These are phyloP conservation scores for Teratosphaeria gauchensis DNA, from an alignment of 2,329 filamentous ascomycete genomes.

Conservation along the genomic window DNA sequence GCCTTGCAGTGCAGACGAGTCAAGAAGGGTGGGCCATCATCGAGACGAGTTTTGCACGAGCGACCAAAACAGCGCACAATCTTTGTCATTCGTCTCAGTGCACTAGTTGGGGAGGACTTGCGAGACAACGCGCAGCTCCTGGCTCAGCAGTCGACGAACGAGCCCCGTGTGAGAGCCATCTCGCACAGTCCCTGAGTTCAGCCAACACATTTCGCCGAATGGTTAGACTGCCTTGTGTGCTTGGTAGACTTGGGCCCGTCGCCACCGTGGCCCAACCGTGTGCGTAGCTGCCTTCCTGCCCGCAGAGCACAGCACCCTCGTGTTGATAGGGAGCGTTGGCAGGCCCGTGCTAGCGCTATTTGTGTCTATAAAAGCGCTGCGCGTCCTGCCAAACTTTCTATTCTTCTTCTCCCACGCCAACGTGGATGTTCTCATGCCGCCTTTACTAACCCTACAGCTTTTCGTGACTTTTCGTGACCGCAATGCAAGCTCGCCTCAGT, in stretches of 20 bases:
- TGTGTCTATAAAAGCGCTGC: background rate
- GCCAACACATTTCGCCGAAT: background rate
- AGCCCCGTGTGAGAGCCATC: background rate
- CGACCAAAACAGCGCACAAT: background rate
- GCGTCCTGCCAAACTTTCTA: background rate
- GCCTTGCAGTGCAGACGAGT: too few species aligned
- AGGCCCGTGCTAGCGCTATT: background rate
- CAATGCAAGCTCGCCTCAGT: background rate
- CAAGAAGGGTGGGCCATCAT: too few species aligned
- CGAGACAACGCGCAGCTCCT: too few species aligned
- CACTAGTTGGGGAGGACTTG: too few species aligned
- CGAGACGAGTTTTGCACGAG: too few species aligned
- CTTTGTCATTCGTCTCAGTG: too few species aligned
- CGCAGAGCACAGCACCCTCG: background rate
- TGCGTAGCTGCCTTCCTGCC: background rate
- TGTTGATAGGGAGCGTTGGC: background rate
- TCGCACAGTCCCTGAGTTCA: background rate
- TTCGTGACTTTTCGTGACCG: too few species aligned
- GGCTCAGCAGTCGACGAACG: too few species aligned
- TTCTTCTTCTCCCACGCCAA: background rate
- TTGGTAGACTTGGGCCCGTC: background rate
- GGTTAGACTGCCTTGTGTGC: background rate
- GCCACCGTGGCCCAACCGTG: background rate
- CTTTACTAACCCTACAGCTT: too few species aligned
- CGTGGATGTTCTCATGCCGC: background rate